phyloP scores from a whole-genome alignment of 495 filamentous ascomycete genomes.

The Aspergillus ostianus region DNA sequence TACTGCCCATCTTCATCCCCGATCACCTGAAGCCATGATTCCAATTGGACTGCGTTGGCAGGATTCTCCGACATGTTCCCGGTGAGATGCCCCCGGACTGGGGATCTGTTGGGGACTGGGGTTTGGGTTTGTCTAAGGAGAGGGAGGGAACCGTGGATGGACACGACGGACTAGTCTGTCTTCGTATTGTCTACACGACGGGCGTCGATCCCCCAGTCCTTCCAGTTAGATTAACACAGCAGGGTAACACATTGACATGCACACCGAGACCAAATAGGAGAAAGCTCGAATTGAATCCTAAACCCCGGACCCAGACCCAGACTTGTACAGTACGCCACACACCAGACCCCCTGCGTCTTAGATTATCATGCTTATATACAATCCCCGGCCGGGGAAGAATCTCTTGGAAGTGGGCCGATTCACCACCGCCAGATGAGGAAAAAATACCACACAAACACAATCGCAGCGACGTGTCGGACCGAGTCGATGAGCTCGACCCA shows the following conservation, averaged over 20 bases:
- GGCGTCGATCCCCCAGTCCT: not conserved
- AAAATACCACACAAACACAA: constrained; percentile 50
- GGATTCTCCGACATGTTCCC: not conserved
- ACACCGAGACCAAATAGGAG: not conserved
- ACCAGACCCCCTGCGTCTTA: not conserved
- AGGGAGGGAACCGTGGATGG: not conserved
- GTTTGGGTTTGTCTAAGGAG: not conserved
- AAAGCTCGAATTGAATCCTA: not conserved
- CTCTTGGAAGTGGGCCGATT: too few relatives aligned
- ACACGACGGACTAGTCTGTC: not conserved
- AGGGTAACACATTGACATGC: not conserved
- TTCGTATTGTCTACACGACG: not conserved
- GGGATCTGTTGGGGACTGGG: not conserved
- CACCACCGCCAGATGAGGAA: constrained; percentile 55
- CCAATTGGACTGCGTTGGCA: not conserved
- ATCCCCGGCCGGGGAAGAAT: not conserved
- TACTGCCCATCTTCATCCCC: too few relatives aligned
- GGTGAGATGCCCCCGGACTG: not conserved
- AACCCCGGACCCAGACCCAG: not conserved
- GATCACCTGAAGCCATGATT: too few relatives aligned
- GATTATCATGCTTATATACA: not conserved
- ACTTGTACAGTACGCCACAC: not conserved
- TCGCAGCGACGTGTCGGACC: constrained; percentile 38
- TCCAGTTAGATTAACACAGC: not conserved
- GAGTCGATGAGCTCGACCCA: constrained; percentile 26